Conservation (phyloP, 257 asterid genomes). For the Vinca minor region DNA sequence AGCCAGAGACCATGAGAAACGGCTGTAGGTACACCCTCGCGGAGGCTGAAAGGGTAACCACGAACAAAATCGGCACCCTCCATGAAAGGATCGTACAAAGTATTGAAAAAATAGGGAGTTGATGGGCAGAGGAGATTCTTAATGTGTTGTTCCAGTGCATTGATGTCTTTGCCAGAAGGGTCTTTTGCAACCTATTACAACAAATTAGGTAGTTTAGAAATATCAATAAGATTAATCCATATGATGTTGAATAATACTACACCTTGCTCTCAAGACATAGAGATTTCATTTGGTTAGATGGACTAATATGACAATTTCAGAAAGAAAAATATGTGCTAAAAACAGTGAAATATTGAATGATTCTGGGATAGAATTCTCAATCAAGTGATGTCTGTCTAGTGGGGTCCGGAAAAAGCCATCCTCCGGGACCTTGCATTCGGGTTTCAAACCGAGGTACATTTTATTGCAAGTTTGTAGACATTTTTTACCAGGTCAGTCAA, state of each 20-base stretch:
- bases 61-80: slow-evolving; percentile 88
- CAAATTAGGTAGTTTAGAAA: background rate
- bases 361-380: too few relatives aligned
- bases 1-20: slow-evolving; percentile 92
- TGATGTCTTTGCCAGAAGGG: slow-evolving; percentile 60
- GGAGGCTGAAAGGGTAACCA: slow-evolving; percentile 88
- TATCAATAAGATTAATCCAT: background rate
- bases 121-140: slow-evolving; percentile 73
- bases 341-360: background rate
- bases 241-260: background rate
- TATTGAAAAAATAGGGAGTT: slow-evolving; percentile 85
- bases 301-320: background rate
- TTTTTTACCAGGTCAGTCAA: too few relatives aligned
- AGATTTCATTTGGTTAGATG: background rate
- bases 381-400: too few relatives aligned
- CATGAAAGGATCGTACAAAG: slow-evolving; percentile 68
- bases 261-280: background rate
- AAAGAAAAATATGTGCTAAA: too few relatives aligned
- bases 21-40: slow-evolving; percentile 84
- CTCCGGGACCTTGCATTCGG: too few relatives aligned
- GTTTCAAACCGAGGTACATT: too few relatives aligned
- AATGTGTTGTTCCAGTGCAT: slow-evolving; percentile 78
- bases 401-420: too few relatives aligned
- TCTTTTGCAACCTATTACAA: slow-evolving; percentile 73
- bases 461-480: too few relatives aligned